A percentile compares a stretch with the other conserved stretches of the same genome.
Evolutionary conservation across 2,329 filamentous ascomycete species (phyloP).

Genomic region (Fusarium kyushuense): DNA sequence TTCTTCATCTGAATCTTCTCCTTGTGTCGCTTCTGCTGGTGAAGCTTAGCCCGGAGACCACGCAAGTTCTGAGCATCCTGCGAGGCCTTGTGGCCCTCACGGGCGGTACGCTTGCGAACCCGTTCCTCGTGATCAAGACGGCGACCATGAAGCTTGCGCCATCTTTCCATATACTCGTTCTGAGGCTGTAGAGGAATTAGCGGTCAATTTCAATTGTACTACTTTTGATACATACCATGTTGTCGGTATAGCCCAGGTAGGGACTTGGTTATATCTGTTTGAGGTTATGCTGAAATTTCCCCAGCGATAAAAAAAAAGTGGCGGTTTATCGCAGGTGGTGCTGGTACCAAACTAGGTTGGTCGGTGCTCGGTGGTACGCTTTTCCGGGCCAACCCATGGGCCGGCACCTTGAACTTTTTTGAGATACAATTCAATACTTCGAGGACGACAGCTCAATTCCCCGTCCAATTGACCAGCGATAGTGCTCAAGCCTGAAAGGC

Average conservation of each 20-base stretch:
- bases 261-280: slow-evolving; percentile 39
- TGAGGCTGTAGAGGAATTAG: slow-evolving; percentile 70
- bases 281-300: slow-evolving; percentile 48
- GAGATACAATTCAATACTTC: slow-evolving; percentile 36
- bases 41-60: slow-evolving; percentile 90
- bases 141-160: slow-evolving; percentile 67
- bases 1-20: slow-evolving; percentile 99
- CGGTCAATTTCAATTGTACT: neutral
- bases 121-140: slow-evolving; percentile 87
- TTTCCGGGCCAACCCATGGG: slow-evolving; percentile 47
- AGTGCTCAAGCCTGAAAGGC: slow-evolving; percentile 42
- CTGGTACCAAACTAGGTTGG: slow-evolving; percentile 8
- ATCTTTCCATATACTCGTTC: slow-evolving; percentile 84
- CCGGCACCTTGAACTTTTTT: slow-evolving; percentile 46
- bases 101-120: slow-evolving; percentile 84
- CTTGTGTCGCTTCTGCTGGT: slow-evolving; percentile 92
- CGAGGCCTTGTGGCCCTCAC: slow-evolving; percentile 88
- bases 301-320: slow-evolving; percentile 48
- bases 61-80: slow-evolving; percentile 93
- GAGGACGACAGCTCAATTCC: slow-evolving; percentile 26
- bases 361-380: slow-evolving; percentile 52
- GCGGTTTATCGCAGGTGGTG: slow-evolving; percentile 44
- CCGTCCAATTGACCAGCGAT: slow-evolving; percentile 42
- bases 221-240: slow-evolving; percentile 48
- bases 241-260: slow-evolving; percentile 47